Base-by-base conservation (phyloP, 2,329 filamentous ascomycete species). In the Pseudonectria buxi region DNA sequence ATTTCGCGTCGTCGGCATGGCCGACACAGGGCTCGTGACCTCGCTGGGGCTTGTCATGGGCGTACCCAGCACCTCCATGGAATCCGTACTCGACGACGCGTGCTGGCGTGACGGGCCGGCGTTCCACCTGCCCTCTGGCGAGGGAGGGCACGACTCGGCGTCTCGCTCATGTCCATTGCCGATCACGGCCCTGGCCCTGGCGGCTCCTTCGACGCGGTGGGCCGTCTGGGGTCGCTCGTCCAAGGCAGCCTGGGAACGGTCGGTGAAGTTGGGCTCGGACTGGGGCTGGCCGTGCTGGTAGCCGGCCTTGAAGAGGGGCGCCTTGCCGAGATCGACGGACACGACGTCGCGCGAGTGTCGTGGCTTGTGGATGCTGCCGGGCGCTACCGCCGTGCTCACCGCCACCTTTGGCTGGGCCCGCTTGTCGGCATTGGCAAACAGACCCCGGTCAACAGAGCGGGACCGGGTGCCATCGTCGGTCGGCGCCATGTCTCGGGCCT, bases 331-430 rank as follows among this genome's bases (percentile, higher is more conserved):
- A 24, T 70, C 67, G 6, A 64, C 54, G 0, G 72, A 72, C 24
- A 64, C 59, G 31, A 70, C 63, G 12, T 71, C 64, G 10, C 69
- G 68, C 7, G 58, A 69, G 46, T 54, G 68, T 40, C 48, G 71
- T 45, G 55, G 74, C 30, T 47, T 43, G 50, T 67, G 78, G 46
- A 68, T 69, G 56, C 55, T 78, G 38, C 83, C 83, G 4, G 79
- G 71, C 2, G 74, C 82, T 14, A 72, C 63, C 2, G 78, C 69
- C 4, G 71, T 76, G 54, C 72, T 83, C 16, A 86, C 50, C 4
- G 74, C 76, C 3, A 87, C 68, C 44, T 75, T 78, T 1, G 84
- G 69, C 27, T 72, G 71, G 3, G 73, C 74, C 40, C 83, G 79
- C 45, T 81, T 78, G 52, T 86, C 79, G 9, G 68, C 63, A 34